phyloP scores from a whole-genome alignment of 495 filamentous ascomycete species.

The Neurospora hispaniola region DNA sequence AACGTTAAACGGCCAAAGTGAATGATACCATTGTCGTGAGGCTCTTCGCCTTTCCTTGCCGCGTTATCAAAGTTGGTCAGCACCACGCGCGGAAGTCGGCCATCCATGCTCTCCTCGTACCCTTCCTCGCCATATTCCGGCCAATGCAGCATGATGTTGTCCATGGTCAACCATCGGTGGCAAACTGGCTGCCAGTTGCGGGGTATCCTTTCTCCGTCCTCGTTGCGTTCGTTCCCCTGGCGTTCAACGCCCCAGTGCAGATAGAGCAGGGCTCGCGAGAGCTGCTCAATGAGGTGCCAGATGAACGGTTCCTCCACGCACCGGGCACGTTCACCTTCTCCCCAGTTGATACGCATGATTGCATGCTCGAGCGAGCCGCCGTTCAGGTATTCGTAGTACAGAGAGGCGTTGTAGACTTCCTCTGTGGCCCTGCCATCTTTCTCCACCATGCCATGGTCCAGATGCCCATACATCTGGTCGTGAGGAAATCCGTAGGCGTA shows the following conservation, averaged over 20 bases:
- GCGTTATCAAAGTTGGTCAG: neutral
- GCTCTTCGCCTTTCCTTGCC: neutral
- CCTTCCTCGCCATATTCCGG: neutral
- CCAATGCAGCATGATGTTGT: neutral
- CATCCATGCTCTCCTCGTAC: neutral
- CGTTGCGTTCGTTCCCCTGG: neutral
- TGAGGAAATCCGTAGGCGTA: constrained; percentile 1
- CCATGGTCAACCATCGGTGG: neutral
- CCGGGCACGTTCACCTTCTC: neutral
- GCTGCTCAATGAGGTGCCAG: constrained; percentile 11
- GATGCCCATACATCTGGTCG: neutral
- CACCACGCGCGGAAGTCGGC: neutral
- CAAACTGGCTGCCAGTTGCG: neutral
- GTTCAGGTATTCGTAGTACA: constrained; percentile 8
- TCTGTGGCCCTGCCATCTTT: neutral
- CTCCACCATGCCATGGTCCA: neutral
- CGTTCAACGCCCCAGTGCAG: constrained; percentile 2
- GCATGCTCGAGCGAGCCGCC: constrained; percentile 5
- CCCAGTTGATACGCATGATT: constrained; percentile 3
- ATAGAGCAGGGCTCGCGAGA: constrained; percentile 3
- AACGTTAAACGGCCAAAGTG: neutral
- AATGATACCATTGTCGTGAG: neutral
- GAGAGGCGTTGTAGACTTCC: neutral
- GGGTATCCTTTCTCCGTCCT: neutral
- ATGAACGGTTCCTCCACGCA: constrained; percentile 6